Evolutionary conservation across 495 filamentous ascomycete genomes (phyloP).

Genomic region (Tuber calosporum): DNA sequence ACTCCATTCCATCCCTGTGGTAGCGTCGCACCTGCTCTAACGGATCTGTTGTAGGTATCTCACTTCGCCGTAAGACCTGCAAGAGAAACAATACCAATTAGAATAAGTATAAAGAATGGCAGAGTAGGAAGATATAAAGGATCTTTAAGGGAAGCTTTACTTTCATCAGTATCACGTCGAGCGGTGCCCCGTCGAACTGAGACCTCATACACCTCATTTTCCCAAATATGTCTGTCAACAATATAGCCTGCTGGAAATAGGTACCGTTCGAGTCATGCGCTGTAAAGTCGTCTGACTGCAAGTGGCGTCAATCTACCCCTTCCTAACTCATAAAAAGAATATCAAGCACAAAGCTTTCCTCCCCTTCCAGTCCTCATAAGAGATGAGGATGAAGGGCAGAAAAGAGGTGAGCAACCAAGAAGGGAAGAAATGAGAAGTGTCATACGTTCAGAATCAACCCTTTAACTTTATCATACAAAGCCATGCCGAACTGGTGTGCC

Average conservation of each 20-base stretch:
- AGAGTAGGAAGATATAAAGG: slow-evolving; percentile 14
- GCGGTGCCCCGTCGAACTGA: slow-evolving; percentile 36
- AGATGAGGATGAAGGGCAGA: not conserved
- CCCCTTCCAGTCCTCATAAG: not conserved
- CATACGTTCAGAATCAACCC: slow-evolving; percentile 36
- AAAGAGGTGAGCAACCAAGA: not conserved
- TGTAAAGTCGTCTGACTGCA: slow-evolving; percentile 40
- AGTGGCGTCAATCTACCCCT: slow-evolving; percentile 4
- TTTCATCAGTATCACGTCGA: slow-evolving; percentile 40
- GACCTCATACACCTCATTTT: slow-evolving; percentile 39
- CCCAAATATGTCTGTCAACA: slow-evolving; percentile 41
- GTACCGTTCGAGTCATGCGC: slow-evolving; percentile 33
- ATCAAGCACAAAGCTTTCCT: not conserved
- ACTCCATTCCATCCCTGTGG: slow-evolving; percentile 37
- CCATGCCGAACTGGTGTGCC: slow-evolving; percentile 39
- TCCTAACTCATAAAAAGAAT: slow-evolving; percentile 16
- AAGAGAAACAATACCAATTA: not conserved
- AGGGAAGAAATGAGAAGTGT: not conserved
- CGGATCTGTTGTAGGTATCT: slow-evolving; percentile 33
- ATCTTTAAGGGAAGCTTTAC: slow-evolving; percentile 20
- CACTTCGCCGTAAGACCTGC: slow-evolving; percentile 38
- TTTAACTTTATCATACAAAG: slow-evolving; percentile 41
- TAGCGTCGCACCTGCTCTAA: slow-evolving; percentile 35
- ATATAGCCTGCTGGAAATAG: slow-evolving; percentile 36
- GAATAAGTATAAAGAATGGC: slow-evolving; percentile 7